These are phyloP conservation scores for Gypsophila paniculata DNA, from an alignment of 179 eudicot species.

Conservation along the genomic window DNA sequence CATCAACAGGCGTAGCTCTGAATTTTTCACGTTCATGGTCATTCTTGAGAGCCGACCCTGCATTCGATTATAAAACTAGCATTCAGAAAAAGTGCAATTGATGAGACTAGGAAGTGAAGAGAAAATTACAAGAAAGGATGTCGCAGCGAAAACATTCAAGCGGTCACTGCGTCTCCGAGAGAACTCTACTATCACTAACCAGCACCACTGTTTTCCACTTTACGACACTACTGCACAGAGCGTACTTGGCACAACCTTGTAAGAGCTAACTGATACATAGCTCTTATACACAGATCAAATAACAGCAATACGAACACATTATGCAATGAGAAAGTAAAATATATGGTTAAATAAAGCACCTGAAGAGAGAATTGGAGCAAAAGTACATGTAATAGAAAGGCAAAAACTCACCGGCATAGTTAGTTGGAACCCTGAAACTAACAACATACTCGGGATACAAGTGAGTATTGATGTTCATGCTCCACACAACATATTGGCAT, in stretches of 20 bases:
- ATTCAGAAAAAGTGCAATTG: conserved; percentile 21
- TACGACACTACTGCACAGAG: conserved; percentile 1
- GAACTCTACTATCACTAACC: conserved; percentile 6
- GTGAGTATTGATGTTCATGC: conserved; percentile 81
- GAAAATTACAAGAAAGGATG: conserved; percentile 6
- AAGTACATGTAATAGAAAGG: conserved; percentile 17
- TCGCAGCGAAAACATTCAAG: not conserved
- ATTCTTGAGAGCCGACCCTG: conserved; percentile 40
- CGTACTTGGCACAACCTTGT: conserved; percentile 4
- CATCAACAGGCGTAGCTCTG: conserved; percentile 26
- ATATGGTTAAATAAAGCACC: not conserved
- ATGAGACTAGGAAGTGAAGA: not conserved
- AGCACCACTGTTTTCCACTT: conserved; percentile 10
- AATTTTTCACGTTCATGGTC: conserved; percentile 32
- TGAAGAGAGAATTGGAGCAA: not conserved
- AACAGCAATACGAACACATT: not conserved
- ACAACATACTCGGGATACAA: conserved; percentile 77
- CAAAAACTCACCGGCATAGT: conserved; percentile 54
- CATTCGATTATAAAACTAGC: conserved; percentile 6
- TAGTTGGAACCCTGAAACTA: conserved; percentile 72
- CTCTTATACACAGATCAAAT: not conserved
- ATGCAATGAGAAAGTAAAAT: not conserved
- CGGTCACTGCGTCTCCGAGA: conserved; percentile 14
- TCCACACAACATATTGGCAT: conserved; percentile 67
- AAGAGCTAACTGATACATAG: conserved; percentile 11